Base-by-base conservation (phyloP, 805 yeast genomes). In the Candida manassasensis region DNA sequence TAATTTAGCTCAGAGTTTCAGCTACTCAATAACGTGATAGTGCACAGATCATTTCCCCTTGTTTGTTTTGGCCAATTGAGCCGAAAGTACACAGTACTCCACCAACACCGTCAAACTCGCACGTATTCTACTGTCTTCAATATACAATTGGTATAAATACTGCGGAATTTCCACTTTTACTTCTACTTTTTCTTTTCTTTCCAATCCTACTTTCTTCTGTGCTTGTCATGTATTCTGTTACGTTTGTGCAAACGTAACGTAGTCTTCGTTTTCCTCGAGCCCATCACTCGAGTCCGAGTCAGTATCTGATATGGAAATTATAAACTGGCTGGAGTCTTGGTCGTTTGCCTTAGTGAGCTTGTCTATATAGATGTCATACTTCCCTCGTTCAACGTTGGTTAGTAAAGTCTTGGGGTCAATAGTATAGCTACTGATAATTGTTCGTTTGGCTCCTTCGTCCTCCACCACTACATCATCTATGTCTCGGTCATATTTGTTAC, bases 391-490 rank as follows among this genome's bases (percentile, higher is more conserved):
- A 30, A 32, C 44, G 14, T 35, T 25, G 4, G 36, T 45, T 35
- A 59, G 53, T 14, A 61, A 47, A 5, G 33, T 8, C 7, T 37
- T 26, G 0, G 69, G 67, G 14, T 54, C 56, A 16, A 61, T 63
- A 3, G 59, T 60, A 43, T 56, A 63, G 36, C 67, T 62, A 40
- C 45, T 61, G 16, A 61, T 43, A 2, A 53, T 35, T 15, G n/a
- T 36, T 19, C 35, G 32, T 19, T 36, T 29, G 14, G 27, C 21
- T 6, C 27, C 28, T 14, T 35, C 40, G 10, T 41, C 42, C 4
- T 27, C 37, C 3, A 32, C 44, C 7, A 33, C 38, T 4, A 44
- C 49, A 12, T 31, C 41, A 22, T 43, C 50, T n/a, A 49, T 47
- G 27, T 43, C 40, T 37, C 39, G 36, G 33, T 35, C 40, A 27